Base-by-base conservation (phyloP, 108 stramenopile genomes). In the Cyclotella baltica region DNA sequence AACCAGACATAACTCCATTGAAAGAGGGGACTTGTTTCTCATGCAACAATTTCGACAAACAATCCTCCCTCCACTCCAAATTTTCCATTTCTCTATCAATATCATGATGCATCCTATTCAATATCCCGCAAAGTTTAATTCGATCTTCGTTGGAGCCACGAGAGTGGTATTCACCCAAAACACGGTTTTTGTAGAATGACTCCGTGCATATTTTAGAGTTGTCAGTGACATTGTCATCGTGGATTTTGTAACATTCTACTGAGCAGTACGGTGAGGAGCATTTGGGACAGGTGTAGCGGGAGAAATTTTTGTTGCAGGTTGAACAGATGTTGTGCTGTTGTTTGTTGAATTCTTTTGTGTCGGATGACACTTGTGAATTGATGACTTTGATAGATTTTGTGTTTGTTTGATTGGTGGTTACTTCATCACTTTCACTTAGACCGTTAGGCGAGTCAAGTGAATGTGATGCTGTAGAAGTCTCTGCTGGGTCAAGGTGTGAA, bases 151-250 rank as follows among this genome's bases (percentile, higher is more conserved):
- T 27, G 56, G 19, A 31, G 8, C 43, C 46, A 18, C 31, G 57
- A 22, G 58, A 22, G 27, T 72, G 38, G 6, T 48, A 61, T 18
- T 72, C 71, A 23, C 43, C 38, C 40, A 72, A 61, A 4, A 72
- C 71, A 19, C 71, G 37, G 56, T 72, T 46, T 72, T 61, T 72
- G 58, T 61, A 72, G 37, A 72, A 72, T 2, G 71, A 72, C 18
- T 72, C 71, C 2, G 71, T 72, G 58, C 71, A 72, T 23, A 61
- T 31, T n/a, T 56, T 72, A 4, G 30, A 3, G 5, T 2, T 28
- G 1, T 40, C 29, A 0, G 43, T 30, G 29, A 36, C 29, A 2
- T 29, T 48, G 6, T 46, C 71, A 72, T 72, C 59, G 35, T 72
- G 71, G 28, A 72, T 48, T 29, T 55, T 33, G 36, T 72, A 72